phyloP scores from a whole-genome alignment of 2,329 filamentous ascomycete genomes.

The Alternaria arbusti region DNA sequence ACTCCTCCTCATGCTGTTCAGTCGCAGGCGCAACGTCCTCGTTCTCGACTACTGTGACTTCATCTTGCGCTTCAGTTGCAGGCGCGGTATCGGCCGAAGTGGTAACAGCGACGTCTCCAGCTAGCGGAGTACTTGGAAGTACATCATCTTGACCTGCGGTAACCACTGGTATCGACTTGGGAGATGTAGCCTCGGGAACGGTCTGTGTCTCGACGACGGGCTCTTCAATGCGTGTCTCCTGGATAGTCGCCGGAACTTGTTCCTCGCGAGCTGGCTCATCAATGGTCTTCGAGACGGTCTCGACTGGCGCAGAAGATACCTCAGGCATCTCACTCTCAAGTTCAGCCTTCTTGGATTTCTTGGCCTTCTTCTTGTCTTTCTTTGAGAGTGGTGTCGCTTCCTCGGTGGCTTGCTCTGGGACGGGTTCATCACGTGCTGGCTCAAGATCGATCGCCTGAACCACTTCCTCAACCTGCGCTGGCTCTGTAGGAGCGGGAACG shows the following conservation, averaged over 20 bases:
- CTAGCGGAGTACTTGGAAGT: neutral
- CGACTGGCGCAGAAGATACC: slow-evolving; percentile 1
- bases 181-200: neutral
- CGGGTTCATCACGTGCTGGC: neutral
- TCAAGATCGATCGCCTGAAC: neutral
- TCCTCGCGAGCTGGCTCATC: neutral
- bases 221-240: neutral
- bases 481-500: neutral
- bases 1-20: slow-evolving; percentile 9
- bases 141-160: neutral
- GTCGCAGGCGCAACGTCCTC: neutral
- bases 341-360: slow-evolving; percentile 25
- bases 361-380: slow-evolving; percentile 35
- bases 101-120: neutral
- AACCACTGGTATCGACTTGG: slow-evolving; percentile 4
- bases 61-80: neutral
- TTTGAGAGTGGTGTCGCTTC: slow-evolving; percentile 19
- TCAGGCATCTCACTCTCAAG: slow-evolving; percentile 9
- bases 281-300: slow-evolving; percentile 1
- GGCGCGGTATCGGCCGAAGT: neutral
- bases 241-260: neutral
- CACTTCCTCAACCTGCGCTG: neutral
- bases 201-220: neutral
- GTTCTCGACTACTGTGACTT: neutral
- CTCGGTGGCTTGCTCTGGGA: neutral